These are phyloP conservation scores for Pseudogymnoascus sp. DNA, from an alignment of 2,329 filamentous ascomycete genomes.

Conservation along the genomic window DNA sequence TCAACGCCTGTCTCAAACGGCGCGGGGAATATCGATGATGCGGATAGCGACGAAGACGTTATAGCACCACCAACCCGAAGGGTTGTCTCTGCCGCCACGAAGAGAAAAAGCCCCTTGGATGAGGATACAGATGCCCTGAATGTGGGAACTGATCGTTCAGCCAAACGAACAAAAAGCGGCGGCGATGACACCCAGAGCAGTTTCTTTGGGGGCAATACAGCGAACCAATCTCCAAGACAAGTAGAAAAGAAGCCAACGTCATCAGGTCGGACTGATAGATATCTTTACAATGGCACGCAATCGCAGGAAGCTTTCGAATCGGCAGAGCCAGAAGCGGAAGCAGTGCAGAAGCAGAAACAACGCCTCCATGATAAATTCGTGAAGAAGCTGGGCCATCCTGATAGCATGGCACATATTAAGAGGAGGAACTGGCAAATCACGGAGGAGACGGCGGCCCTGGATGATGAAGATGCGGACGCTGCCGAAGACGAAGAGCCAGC, in stretches of 20 bases:
- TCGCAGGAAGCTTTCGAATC: conserved; percentile 22
- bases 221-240: conserved; percentile 24
- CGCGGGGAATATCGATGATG: conserved; percentile 21
- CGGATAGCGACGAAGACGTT: conserved; percentile 23
- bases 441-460: conserved; percentile 41
- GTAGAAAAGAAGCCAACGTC: conserved; percentile 19
- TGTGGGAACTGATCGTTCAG: conserved; percentile 27
- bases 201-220: conserved; percentile 34
- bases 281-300: conserved; percentile 39
- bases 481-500: conserved; percentile 51
- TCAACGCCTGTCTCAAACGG: conserved; percentile 12
- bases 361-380: conserved; percentile 78
- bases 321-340: conserved; percentile 41
- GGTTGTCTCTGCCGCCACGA: conserved; percentile 18
- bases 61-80: conserved; percentile 15
- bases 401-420: conserved; percentile 64
- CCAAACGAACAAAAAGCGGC: conserved; percentile 39
- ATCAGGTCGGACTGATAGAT: conserved; percentile 42
- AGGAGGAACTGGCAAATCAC: conserved; percentile 47
- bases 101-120: conserved; percentile 45
- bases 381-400: conserved; percentile 78
- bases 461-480: conserved; percentile 46
- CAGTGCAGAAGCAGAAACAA: conserved; percentile 51
- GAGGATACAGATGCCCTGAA: conserved; percentile 40
- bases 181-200: conserved; percentile 34